Conservation (phyloP, 345 rosid genomes). For the Eucalyptus guilfoylei region DNA sequence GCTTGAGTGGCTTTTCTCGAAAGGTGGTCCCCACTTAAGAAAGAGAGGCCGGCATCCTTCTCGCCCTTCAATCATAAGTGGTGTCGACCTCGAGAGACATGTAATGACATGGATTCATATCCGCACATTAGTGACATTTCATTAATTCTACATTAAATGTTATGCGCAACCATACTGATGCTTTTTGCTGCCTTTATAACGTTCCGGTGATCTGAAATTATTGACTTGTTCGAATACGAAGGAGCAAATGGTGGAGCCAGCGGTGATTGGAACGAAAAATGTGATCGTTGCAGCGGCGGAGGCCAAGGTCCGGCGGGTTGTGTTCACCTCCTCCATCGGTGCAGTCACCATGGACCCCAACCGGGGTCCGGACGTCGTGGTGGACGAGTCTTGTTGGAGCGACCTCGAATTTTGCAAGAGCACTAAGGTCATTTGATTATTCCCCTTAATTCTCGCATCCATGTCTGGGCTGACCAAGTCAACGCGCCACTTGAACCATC, state of each 20-base stretch:
- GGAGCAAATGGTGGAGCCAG: slow-evolving; percentile 99
- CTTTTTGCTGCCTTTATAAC: background rate
- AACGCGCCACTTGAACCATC: background rate
- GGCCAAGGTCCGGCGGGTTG: slow-evolving; percentile 78
- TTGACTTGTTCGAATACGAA: background rate
- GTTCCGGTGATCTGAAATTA: background rate
- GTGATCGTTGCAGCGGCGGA: slow-evolving; percentile 78
- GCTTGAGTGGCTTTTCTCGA: background rate
- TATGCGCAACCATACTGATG: background rate
- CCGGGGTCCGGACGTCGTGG: slow-evolving; percentile 50
- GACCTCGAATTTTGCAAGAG: slow-evolving; percentile 94
- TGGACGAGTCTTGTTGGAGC: slow-evolving; percentile 96
- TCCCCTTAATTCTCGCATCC: background rate
- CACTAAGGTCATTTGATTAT: slow-evolving; percentile 43
- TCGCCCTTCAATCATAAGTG: background rate
- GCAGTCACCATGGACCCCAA: slow-evolving; percentile 93
- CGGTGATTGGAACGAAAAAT: slow-evolving; percentile 73
- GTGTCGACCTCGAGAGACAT: too few species aligned
- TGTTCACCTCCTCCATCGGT: slow-evolving; percentile 88
- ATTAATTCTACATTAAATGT: background rate
- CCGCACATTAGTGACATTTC: background rate
- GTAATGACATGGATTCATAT: too few species aligned
- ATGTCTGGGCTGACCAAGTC: background rate
- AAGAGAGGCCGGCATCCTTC: background rate
- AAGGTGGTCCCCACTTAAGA: background rate